Percentiles rank a stretch among this genome's conserved stretches.
phyloP scores from a whole-genome alignment of 1,139 yeast species.

The Saccharomyces hybrid region DNA sequence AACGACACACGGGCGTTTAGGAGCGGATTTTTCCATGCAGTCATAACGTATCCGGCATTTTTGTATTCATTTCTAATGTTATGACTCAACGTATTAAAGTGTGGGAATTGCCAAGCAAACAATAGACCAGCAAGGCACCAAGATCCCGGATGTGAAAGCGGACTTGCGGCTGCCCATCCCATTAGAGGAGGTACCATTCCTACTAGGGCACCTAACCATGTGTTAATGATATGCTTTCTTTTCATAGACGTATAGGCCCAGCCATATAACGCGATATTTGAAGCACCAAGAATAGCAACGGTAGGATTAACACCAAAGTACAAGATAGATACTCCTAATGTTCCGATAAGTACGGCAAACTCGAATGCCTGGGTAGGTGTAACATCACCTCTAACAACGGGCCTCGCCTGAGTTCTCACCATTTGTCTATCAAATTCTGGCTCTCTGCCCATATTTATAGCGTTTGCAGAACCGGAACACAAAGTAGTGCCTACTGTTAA shows the following conservation, averaged over 20 bases:
- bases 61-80: slow-evolving; percentile 81
- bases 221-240: slow-evolving; percentile 73
- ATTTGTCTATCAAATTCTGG: slow-evolving; percentile 81
- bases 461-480: slow-evolving; percentile 91
- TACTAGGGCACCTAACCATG: slow-evolving; percentile 98
- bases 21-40: slow-evolving; percentile 87
- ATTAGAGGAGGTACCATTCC: slow-evolving; percentile 97
- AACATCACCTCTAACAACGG: slow-evolving; percentile 79
- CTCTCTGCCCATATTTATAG: slow-evolving; percentile 94
- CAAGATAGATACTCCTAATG: slow-evolving; percentile 59
- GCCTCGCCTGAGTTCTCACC: slow-evolving; percentile 85
- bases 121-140: slow-evolving; percentile 88
- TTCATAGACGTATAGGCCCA: slow-evolving; percentile 90
- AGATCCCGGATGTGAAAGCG: slow-evolving; percentile 79
- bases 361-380: slow-evolving; percentile 68
- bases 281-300: slow-evolving; percentile 69
- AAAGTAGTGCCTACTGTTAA: slow-evolving; percentile 80
- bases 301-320: slow-evolving; percentile 78
- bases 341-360: slow-evolving; percentile 71
- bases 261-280: slow-evolving; percentile 73
- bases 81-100: slow-evolving; percentile 87
- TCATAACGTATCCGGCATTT: slow-evolving; percentile 91
- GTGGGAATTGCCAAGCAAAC: slow-evolving; percentile 99
- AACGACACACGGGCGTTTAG: slow-evolving; percentile 90
- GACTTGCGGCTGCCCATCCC: slow-evolving; percentile 98